Base-by-base conservation (phyloP, 495 filamentous ascomycete genomes). In the Neurospora africana region DNA sequence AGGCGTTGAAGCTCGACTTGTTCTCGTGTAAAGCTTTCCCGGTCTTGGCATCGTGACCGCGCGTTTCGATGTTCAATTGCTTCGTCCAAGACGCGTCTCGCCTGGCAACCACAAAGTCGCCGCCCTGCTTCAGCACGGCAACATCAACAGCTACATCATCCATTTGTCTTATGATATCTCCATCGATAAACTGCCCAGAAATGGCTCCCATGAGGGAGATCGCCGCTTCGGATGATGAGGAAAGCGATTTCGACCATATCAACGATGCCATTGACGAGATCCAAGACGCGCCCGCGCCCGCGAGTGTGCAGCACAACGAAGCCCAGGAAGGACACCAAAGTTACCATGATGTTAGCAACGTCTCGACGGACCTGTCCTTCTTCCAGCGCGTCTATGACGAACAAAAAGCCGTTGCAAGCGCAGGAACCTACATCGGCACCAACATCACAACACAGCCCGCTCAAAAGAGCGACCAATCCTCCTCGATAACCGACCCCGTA, bases 221-320 rank as follows among this genome's bases (percentile, higher is more conserved):
- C 10, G 73, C 78, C 23, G 78, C 78, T 69, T 80, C 78, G n/a
- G 78, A 78, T 27, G 78, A 80, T 61, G 78, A 80, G 1, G 78
- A 68, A 8, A 76, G 74, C 68, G 77, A 75, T 13, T 74, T 79
- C 33, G 72, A 69, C 30, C 74, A 73, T 5, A 38, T 71, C 39
- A 53, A 58, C 41, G 69, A 74, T 27, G 19, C 30, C 33, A 68
- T 70, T 21, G 65, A 68, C 19, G 17, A 53, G 38, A 67, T 58
- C 69, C 69, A 61, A 53, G 69, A 69, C 36, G 53, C 53, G 53
- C 15, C 53, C 10, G 44, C 21, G n/a, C 44, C 8, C 35, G 47
- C 47, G 21, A 23, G 21, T 17, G 27, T 33, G 13, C 53, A 61
- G 27, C 23, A 33, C 13, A 61, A 61, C 53, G 27, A 65, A 65